These are phyloP conservation scores for Gymnopilus dilepis DNA, from an alignment of 768 basidiomycete genomes.

Conservation along the genomic window DNA sequence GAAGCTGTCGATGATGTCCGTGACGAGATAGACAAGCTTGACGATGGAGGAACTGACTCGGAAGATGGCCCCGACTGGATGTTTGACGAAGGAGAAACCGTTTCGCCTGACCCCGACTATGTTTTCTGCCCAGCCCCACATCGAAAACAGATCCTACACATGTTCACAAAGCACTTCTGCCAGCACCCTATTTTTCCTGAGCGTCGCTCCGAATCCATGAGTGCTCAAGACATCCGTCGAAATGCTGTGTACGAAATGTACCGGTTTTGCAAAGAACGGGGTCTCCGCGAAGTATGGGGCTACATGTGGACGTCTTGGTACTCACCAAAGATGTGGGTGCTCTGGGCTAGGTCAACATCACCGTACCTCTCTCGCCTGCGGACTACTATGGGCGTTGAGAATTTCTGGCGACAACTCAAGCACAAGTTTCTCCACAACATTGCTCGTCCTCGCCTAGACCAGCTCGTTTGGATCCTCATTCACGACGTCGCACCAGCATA, in stretches of 20 bases:
- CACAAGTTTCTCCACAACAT: slow-evolving; percentile 32
- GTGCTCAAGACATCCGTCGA: background rate
- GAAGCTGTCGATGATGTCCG: background rate
- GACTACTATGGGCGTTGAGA: slow-evolving; percentile 39
- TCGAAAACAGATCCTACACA: slow-evolving; percentile 24
- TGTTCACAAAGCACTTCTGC: slow-evolving; percentile 31
- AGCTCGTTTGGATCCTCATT: slow-evolving; percentile 36
- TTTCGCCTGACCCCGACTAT: slow-evolving; percentile 9
- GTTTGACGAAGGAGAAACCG: slow-evolving; percentile 12
- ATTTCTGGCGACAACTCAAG: slow-evolving; percentile 38
- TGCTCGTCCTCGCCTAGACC: slow-evolving; percentile 34
- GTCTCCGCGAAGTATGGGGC: slow-evolving; percentile 39
- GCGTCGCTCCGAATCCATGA: background rate
- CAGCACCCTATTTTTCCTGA: slow-evolving; percentile 30
- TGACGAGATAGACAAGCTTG: background rate
- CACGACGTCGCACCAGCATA: slow-evolving; percentile 31
- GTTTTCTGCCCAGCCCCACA: slow-evolving; percentile 15
- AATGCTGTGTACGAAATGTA: slow-evolving; percentile 36
- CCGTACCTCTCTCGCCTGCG: slow-evolving; percentile 26
- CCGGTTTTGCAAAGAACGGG: slow-evolving; percentile 30
- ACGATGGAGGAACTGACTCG: background rate
- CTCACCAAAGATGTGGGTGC: slow-evolving; percentile 32
- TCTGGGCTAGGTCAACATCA: slow-evolving; percentile 38
- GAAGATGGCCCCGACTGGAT: slow-evolving; percentile 16
- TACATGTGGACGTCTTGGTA: slow-evolving; percentile 45